Conservation (phyloP, 2,329 filamentous ascomycete genomes). For the Akanthomyces lecanii region DNA sequence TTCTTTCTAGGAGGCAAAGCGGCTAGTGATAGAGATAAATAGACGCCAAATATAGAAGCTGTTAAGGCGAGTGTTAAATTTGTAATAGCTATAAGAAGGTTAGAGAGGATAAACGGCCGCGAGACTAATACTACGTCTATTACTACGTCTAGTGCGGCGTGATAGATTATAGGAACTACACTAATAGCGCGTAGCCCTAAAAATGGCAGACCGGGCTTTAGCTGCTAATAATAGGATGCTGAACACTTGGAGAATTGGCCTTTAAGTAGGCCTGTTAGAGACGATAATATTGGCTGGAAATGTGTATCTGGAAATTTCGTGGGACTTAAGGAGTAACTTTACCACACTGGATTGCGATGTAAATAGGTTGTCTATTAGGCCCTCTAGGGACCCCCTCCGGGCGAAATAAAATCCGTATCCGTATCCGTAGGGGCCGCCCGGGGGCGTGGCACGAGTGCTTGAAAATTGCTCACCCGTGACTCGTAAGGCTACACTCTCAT, state of each 20-base stretch:
- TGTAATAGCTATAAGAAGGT: constrained; percentile 1
- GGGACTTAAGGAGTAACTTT: background rate
- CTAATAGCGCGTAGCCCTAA: background rate
- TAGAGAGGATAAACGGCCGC: background rate
- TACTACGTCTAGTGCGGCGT: background rate
- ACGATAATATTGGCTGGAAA: background rate
- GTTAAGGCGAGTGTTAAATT: constrained; percentile 7
- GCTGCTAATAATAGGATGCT: background rate
- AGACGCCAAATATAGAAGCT: background rate
- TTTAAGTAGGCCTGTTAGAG: background rate
- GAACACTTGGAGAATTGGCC: background rate
- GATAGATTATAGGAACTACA: background rate
- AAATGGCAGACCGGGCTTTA: background rate
- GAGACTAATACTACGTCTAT: background rate
- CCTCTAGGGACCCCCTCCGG: background rate
- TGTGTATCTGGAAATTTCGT: background rate
- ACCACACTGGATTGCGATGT: background rate
- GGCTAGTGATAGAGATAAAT: background rate
- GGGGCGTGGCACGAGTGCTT: too few species aligned
- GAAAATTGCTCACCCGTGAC: constrained; percentile 27
- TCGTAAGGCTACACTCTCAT: background rate
- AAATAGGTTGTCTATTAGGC: too few species aligned
- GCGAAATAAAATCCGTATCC: background rate
- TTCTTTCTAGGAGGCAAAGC: constrained; percentile 9
- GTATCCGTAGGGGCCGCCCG: background rate